phyloP scores from a whole-genome alignment of 1,284 basidiomycete genomes.

The Gymnopus androsaceus region DNA sequence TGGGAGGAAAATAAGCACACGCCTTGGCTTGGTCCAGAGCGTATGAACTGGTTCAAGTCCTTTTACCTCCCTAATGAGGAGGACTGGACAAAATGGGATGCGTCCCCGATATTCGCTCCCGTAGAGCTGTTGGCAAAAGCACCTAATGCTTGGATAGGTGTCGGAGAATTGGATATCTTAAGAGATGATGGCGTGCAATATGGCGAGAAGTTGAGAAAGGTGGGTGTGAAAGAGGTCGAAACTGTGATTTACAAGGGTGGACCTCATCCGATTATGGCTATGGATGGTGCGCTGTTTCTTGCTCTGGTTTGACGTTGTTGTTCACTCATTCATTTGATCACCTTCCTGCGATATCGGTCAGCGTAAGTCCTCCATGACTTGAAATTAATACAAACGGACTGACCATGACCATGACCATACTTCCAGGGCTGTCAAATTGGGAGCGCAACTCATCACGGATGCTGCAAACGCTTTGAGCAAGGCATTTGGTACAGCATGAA shows the following conservation, averaged over 20 bases:
- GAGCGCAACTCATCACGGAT: slow-evolving; percentile 55
- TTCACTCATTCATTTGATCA: slow-evolving; percentile 5
- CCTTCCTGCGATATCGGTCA: not conserved
- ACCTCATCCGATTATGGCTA: slow-evolving; percentile 70
- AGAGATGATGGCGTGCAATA: slow-evolving; percentile 68
- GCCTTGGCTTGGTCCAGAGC: slow-evolving; percentile 58
- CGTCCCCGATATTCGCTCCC: slow-evolving; percentile 69
- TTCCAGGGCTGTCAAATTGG: slow-evolving; percentile 48
- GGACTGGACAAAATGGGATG: slow-evolving; percentile 66
- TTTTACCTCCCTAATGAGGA: slow-evolving; percentile 66
- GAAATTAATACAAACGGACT: slow-evolving; percentile 10
- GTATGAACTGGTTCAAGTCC: slow-evolving; percentile 73
- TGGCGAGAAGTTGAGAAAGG: slow-evolving; percentile 56
- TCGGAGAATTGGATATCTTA: slow-evolving; percentile 69
- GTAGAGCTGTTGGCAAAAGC: slow-evolving; percentile 50
- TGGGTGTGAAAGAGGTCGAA: slow-evolving; percentile 54
- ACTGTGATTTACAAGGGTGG: slow-evolving; percentile 58
- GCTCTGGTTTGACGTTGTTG: slow-evolving; percentile 21
- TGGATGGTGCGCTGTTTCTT: slow-evolving; percentile 50
- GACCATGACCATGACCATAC: too few relatives aligned
- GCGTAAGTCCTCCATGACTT: slow-evolving; percentile 17
- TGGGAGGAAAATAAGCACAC: slow-evolving; percentile 64
- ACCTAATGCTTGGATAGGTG: slow-evolving; percentile 62
- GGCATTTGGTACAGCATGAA: slow-evolving; percentile 36
- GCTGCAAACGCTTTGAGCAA: slow-evolving; percentile 49